Percentiles rank a stretch among this genome's conserved stretches.
These are phyloP conservation scores for Trichophyton verrucosum DNA, from an alignment of 2,329 filamentous ascomycete species.

Conservation along the genomic window DNA sequence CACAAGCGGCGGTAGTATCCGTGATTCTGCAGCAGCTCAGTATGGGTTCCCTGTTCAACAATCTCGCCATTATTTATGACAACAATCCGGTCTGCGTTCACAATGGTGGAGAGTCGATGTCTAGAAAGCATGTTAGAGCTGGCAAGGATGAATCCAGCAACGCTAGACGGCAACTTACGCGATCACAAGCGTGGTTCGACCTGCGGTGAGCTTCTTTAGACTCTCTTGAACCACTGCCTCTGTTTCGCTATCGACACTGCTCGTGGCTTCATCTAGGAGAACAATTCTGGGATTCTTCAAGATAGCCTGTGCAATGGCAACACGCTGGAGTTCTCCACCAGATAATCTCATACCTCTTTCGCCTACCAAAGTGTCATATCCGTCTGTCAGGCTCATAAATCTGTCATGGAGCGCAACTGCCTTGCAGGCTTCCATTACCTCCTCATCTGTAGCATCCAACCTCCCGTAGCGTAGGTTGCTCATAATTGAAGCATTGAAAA, in stretches of 20 bases:
- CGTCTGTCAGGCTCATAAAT: slow-evolving; percentile 46
- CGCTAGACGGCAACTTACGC: slow-evolving; percentile 26
- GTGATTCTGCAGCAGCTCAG: slow-evolving; percentile 44
- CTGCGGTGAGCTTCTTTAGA: slow-evolving; percentile 34
- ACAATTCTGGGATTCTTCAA: slow-evolving; percentile 34
- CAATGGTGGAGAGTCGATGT: slow-evolving; percentile 55
- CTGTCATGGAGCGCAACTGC: slow-evolving; percentile 53
- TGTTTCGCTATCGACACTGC: slow-evolving; percentile 37
- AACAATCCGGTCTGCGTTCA: slow-evolving; percentile 55
- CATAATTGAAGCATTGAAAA: slow-evolving; percentile 54
- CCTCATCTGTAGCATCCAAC: slow-evolving; percentile 47
- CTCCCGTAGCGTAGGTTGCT: slow-evolving; percentile 54
- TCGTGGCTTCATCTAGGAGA: slow-evolving; percentile 42
- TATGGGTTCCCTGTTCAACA: slow-evolving; percentile 51
- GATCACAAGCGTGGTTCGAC: slow-evolving; percentile 42
- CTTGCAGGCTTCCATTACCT: slow-evolving; percentile 49
- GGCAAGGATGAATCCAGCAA: background rate
- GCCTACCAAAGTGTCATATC: slow-evolving; percentile 38
- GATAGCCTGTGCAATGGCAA: slow-evolving; percentile 38
- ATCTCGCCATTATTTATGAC: slow-evolving; percentile 52
- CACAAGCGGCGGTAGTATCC: slow-evolving; percentile 55
- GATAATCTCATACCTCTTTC: slow-evolving; percentile 40
- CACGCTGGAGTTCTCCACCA: slow-evolving; percentile 41
- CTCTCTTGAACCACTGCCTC: slow-evolving; percentile 37
- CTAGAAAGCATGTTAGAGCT: slow-evolving; percentile 23